Evolutionary conservation across 148 eudicot genomes (phyloP).

Genomic region (Chenopodium formosanum): DNA sequence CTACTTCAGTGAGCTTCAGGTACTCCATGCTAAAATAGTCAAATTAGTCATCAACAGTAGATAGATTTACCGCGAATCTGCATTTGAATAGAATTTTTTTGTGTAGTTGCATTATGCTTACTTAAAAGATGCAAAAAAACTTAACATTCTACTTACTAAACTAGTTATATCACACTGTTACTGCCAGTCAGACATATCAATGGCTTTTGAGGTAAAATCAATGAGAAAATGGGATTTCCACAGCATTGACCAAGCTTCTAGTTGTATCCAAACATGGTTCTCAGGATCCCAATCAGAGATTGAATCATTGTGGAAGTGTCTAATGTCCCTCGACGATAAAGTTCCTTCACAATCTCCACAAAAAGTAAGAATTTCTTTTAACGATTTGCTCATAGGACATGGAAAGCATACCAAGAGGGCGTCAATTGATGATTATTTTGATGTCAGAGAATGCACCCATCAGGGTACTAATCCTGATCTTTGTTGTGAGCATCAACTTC

Average conservation of each 20-base stretch:
- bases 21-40: slow-evolving; percentile 6
- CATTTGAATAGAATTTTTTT: neutral
- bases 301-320: slow-evolving; percentile 28
- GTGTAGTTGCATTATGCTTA: neutral
- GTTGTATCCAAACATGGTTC: slow-evolving; percentile 71
- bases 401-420: slow-evolving; percentile 9
- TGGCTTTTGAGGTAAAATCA: slow-evolving; percentile 74
- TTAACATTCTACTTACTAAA: slow-evolving; percentile 3
- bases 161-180: neutral
- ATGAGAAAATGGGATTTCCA: slow-evolving; percentile 97
- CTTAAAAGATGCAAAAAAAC: neutral
- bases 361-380: slow-evolving; percentile 22
- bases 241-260: slow-evolving; percentile 69
- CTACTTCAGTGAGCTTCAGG: slow-evolving; percentile 95
- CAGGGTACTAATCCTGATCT: slow-evolving; percentile 14
- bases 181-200: slow-evolving; percentile 72
- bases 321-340: slow-evolving; percentile 29
- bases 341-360: slow-evolving; percentile 37
- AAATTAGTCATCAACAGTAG: neutral
- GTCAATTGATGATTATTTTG: slow-evolving; percentile 42
- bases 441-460: slow-evolving; percentile 51
- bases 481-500: slow-evolving; percentile 23
- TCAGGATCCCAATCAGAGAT: slow-evolving; percentile 56
- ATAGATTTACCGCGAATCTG: neutral
- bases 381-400: slow-evolving; percentile 18